Evolutionary conservation across 176 grass and related monocot species (phyloP).

Genomic region (Eleusine indica): DNA sequence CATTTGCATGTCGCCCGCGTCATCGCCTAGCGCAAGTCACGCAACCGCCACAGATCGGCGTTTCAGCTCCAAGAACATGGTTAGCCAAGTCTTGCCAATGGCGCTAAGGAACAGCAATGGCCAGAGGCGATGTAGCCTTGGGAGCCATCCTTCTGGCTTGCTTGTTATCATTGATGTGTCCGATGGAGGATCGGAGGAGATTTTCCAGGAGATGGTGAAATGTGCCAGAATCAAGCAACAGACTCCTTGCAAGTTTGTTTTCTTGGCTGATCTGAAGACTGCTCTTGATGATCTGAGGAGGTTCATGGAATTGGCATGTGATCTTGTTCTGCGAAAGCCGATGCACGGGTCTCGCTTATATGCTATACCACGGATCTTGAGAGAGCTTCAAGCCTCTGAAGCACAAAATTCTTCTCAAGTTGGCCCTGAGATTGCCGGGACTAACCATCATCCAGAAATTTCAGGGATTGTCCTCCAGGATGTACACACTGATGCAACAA

Average conservation of each 20-base stretch:
- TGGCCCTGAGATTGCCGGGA: background rate
- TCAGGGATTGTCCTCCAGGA: background rate
- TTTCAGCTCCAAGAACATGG: constrained; percentile 49
- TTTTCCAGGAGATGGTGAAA: constrained; percentile 26
- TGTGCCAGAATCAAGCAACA: constrained; percentile 31
- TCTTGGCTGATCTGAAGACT: constrained; percentile 50
- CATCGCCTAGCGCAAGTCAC: background rate
- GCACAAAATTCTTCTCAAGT: background rate
- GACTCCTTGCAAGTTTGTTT: constrained; percentile 53
- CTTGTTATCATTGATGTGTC: constrained; percentile 60
- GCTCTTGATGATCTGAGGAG: constrained; percentile 37
- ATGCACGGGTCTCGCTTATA: constrained; percentile 68
- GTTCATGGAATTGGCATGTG: constrained; percentile 42
- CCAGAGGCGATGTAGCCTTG: background rate
- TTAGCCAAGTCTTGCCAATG: constrained; percentile 40
- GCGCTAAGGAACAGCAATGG: constrained; percentile 23
- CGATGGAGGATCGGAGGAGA: constrained; percentile 5
- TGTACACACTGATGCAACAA: background rate
- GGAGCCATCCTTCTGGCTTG: constrained; percentile 29
- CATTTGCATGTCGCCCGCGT: background rate
- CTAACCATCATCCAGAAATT: background rate
- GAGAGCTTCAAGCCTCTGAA: constrained; percentile 35
- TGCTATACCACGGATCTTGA: constrained; percentile 26
- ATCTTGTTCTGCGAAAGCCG: constrained; percentile 67
- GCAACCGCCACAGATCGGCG: constrained; percentile 24